phyloP scores from a whole-genome alignment of 1,139 yeast species.

The Sporopachydermia cereana region DNA sequence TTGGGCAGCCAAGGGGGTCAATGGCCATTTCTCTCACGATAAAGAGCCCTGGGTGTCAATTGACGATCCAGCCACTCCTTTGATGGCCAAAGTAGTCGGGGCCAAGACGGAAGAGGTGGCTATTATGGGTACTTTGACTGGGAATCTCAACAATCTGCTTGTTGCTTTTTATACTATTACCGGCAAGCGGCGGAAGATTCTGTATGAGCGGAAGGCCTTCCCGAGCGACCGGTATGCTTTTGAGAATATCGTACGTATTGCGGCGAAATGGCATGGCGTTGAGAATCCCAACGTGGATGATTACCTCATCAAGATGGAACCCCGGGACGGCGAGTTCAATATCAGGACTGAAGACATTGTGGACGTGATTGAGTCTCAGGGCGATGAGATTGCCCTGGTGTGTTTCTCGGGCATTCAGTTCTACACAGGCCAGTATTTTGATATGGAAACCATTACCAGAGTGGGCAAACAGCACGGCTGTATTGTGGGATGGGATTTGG shows the following conservation, averaged over 20 bases:
- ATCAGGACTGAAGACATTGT: constrained; percentile 56
- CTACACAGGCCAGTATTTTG: constrained; percentile 83
- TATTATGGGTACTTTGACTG: constrained; percentile 76
- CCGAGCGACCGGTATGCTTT: constrained; percentile 90
- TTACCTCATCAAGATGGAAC: constrained; percentile 52
- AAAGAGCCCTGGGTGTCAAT: constrained; percentile 65
- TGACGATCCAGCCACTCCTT: constrained; percentile 62
- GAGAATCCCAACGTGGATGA: constrained; percentile 32
- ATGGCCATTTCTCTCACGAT: constrained; percentile 64
- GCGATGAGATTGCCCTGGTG: constrained; percentile 59
- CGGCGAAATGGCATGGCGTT: constrained; percentile 52
- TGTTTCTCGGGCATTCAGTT: constrained; percentile 85
- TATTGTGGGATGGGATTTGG: constrained; percentile 88
- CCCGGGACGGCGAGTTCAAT: constrained; percentile 42
- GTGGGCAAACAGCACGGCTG: constrained; percentile 44
- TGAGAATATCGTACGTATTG: constrained; percentile 31
- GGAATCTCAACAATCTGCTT: constrained; percentile 65
- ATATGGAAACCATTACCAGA: constrained; percentile 54
- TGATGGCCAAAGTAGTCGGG: constrained; percentile 66
- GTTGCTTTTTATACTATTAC: constrained; percentile 49
- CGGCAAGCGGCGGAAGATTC: constrained; percentile 48
- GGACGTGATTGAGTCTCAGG: constrained; percentile 39
- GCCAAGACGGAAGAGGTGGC: constrained; percentile 68
- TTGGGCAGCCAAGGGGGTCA: constrained; percentile 74
- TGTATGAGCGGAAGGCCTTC: constrained; percentile 79